A percentile compares a stretch with the other conserved stretches of the same genome.
These are phyloP conservation scores for Austroboletus festivus DNA, from an alignment of 768 basidiomycete genomes.

Conservation along the genomic window DNA sequence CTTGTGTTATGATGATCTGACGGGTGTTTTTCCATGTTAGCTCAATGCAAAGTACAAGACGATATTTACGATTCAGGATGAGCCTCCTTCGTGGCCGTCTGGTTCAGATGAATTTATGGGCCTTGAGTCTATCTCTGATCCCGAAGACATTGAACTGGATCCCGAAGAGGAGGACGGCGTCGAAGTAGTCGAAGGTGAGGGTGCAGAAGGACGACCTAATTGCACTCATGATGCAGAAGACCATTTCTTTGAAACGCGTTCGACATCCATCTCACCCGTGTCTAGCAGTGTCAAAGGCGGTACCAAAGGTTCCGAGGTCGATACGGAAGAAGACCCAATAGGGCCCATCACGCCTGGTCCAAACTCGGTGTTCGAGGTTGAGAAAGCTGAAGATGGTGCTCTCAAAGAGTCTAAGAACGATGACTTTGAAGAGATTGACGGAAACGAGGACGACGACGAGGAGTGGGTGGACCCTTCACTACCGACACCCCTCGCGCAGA, in stretches of 20 bases:
- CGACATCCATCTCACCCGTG: constrained; percentile 43
- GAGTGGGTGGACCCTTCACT: constrained; percentile 71
- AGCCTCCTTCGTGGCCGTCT: constrained; percentile 78
- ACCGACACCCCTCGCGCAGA: constrained; percentile 36
- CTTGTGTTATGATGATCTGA: constrained; percentile 2
- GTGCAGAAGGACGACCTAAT: constrained; percentile 29
- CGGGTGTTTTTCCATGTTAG: constrained; percentile 6
- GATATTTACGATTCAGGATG: constrained; percentile 86
- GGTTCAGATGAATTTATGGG: constrained; percentile 74
- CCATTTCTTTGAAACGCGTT: constrained; percentile 55
- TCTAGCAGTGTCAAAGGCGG: constrained; percentile 33
- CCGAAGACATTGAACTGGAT: constrained; percentile 65
- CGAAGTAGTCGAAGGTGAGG: constrained; percentile 27
- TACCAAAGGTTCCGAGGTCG: constrained; percentile 51
- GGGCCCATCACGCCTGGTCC: constrained; percentile 71
- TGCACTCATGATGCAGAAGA: constrained; percentile 35
- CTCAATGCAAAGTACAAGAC: constrained; percentile 51
- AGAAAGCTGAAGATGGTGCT: constrained; percentile 14
- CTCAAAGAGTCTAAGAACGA: constrained; percentile 26
- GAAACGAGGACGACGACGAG: constrained; percentile 38
- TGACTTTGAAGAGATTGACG: constrained; percentile 28
- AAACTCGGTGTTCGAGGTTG: constrained; percentile 29
- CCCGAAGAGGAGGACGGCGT: constrained; percentile 46
- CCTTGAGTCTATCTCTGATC: constrained; percentile 79
- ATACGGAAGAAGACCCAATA: constrained; percentile 70